Evolutionary conservation across 331 rosid genomes (phyloP).

Genomic region (Cydonia oblonga): DNA sequence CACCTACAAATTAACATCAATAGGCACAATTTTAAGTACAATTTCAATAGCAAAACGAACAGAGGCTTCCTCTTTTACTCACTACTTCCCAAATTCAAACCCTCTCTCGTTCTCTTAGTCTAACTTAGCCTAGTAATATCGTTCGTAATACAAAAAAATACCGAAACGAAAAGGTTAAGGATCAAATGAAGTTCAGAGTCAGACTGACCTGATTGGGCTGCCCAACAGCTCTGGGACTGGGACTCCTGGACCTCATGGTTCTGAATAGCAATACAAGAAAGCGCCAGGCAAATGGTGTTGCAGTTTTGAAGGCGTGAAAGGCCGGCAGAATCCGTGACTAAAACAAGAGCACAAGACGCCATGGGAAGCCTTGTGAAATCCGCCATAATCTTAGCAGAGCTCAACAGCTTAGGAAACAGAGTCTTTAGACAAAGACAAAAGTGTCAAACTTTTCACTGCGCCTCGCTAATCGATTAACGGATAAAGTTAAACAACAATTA

Average conservation of each 20-base stretch:
- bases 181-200: background rate
- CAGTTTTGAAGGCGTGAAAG: slow-evolving; percentile 1
- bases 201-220: background rate
- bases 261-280: background rate
- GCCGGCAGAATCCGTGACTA: slow-evolving; percentile 12
- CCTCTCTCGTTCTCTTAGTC: background rate
- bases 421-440: no score
- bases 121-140: background rate
- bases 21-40: background rate
- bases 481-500: background rate
- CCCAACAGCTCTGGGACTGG: background rate
- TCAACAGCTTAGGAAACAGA: background rate
- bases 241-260: slow-evolving; percentile 6
- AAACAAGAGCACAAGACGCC: slow-evolving; percentile 9
- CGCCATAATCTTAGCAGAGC: slow-evolving; percentile 16
- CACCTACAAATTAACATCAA: slow-evolving; percentile 22
- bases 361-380: slow-evolving; percentile 14
- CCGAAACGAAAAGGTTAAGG: background rate
- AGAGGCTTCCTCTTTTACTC: background rate
- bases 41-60: background rate
- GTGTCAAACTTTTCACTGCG: no score
- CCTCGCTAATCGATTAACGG: background rate
- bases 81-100: background rate
- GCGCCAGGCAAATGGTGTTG: background rate
- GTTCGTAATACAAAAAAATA: no score